Evolutionary conservation across 2,329 filamentous ascomycete species (phyloP), one percentile per base, ranked within the genome.

Genomic region (Curvularia hawaiiensis): DNA sequence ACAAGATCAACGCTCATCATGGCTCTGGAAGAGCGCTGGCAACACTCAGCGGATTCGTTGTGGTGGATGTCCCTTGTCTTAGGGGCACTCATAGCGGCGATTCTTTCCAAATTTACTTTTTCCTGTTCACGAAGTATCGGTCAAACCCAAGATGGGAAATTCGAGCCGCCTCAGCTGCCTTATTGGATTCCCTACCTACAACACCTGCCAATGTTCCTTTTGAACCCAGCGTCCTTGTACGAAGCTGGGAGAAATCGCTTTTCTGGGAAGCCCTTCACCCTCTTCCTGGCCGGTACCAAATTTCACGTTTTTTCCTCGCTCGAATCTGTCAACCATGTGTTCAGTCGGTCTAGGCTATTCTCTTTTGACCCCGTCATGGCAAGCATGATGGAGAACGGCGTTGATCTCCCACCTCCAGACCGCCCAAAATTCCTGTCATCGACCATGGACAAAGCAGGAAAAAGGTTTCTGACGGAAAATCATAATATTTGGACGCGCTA

Each of bases 381-480:
- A 38, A 48, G 46, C 33, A 48, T 48, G 46, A 48, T 48, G 46
- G 46, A 48, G 22, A 48, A 48, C 35, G 46, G 18, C 20, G 46
- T 48, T 26, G 22, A 48, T 7, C 46, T 48, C 2, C 46, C 46
- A 26, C 46, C 20, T 48, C 20, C 46, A 11, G 46, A 48, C 12
- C 46, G 30, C 11, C 46, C 31, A 31, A 48, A 48, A 24, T 48
- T 48, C 7, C 11, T 48, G 12, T 48, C 46, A 4, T 48, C 46
- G 31, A 18, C 30, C 2, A 18, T n/a, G 11, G 14, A 38, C 24
- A 18, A 31, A 38, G 18, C 16, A 12, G 31, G 16, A 16, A 3
- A 12, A 6, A 38, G 22, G 16, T 48, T 48, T 4, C 12, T 48
- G 31, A 38, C 46, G 7, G 46, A 48, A n/a, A 48, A 48, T 12